phyloP scores from a whole-genome alignment of 495 filamentous ascomycete genomes.

The Annulohypoxylon maeteangense region DNA sequence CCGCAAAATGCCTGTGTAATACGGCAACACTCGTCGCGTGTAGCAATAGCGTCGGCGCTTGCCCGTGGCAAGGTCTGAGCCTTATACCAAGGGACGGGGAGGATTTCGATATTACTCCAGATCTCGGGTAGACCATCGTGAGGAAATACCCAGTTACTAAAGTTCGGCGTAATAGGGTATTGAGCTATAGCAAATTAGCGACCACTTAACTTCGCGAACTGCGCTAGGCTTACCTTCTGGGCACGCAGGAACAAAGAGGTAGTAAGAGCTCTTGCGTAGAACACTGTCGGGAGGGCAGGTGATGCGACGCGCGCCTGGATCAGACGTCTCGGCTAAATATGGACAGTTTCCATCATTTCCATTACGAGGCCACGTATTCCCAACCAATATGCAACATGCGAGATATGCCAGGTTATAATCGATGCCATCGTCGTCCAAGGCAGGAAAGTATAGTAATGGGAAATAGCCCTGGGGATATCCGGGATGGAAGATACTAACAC shows the following conservation, averaged over 20 bases:
- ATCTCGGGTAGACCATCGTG: conserved; percentile 5
- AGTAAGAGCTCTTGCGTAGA: not conserved
- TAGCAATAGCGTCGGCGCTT: no score
- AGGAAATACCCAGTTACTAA: conserved; percentile 20
- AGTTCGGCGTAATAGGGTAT: conserved; percentile 18
- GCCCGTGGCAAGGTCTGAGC: no score
- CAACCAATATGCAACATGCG: conserved; percentile 16
- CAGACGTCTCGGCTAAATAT: not conserved
- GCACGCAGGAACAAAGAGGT: not conserved
- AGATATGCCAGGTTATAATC: conserved; percentile 16
- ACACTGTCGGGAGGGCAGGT: not conserved
- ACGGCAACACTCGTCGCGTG: conserved; percentile 4
- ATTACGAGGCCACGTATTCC: conserved; percentile 1
- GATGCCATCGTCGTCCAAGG: conserved; percentile 2
- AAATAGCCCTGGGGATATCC: not conserved
- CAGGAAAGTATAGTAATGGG: not conserved
- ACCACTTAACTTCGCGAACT: not conserved
- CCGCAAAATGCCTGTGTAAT: not conserved
- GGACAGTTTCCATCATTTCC: not conserved
- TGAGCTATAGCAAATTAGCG: not conserved
- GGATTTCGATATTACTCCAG: no score
- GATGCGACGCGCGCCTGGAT: not conserved
- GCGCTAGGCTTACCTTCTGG: not conserved
- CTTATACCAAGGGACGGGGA: no score
- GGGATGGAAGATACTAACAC: not conserved